Conservation (phyloP, 2,329 filamentous ascomycete species). For the Parascedosporium putredinis region DNA sequence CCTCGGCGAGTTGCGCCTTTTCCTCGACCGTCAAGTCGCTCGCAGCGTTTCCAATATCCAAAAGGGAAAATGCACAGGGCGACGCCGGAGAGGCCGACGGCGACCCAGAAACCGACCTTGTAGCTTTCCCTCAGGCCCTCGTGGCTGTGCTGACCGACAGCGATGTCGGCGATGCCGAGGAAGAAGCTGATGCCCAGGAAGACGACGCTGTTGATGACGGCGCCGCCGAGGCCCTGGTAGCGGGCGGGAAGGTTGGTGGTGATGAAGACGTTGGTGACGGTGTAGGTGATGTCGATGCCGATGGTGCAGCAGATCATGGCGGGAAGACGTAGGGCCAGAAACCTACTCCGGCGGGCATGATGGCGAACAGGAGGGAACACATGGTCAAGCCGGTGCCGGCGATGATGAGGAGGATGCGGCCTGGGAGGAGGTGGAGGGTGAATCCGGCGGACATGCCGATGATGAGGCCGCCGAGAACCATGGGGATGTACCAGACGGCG, state of each 20-base stretch:
- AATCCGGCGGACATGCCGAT: slow-evolving; percentile 43
- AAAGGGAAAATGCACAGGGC: slow-evolving; percentile 32
- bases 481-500: slow-evolving; percentile 48
- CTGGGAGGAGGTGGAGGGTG: slow-evolving; percentile 44
- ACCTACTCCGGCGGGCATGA: slow-evolving; percentile 39
- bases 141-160: slow-evolving; percentile 29
- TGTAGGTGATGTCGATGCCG: slow-evolving; percentile 57
- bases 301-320: slow-evolving; percentile 49
- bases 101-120: slow-evolving; percentile 51
- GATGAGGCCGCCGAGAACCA: slow-evolving; percentile 47
- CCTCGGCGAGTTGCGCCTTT: slow-evolving; percentile 11
- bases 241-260: slow-evolving; percentile 49
- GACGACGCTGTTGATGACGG: slow-evolving; percentile 50
- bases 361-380: slow-evolving; percentile 42
- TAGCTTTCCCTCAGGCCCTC: slow-evolving; percentile 40
- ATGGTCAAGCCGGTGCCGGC: slow-evolving; percentile 40
- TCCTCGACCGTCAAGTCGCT: slow-evolving; percentile 15
- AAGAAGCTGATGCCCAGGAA: slow-evolving; percentile 54
- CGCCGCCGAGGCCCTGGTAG: slow-evolving; percentile 54
- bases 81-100: slow-evolving; percentile 37
- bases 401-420: slow-evolving; percentile 40
- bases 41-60: slow-evolving; percentile 13
- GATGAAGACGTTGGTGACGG: slow-evolving; percentile 56
- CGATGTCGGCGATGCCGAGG: slow-evolving; percentile 53
- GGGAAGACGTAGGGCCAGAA: slow-evolving; percentile 57